Base-by-base conservation (phyloP, 805 yeast species). In the Pichia cabralensis region DNA sequence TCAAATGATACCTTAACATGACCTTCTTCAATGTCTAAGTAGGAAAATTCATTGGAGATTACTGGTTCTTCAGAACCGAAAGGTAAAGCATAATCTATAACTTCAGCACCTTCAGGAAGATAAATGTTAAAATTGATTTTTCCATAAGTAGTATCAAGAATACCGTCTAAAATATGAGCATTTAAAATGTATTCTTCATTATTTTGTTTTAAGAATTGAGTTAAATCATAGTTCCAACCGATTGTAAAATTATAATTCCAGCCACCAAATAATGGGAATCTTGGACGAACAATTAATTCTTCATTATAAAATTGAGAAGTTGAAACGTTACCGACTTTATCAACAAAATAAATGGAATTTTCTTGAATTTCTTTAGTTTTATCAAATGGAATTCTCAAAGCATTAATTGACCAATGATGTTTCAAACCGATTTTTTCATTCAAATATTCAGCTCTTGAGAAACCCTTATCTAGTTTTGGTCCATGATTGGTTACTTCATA, bases 181-280 rank as follows among this genome's bases (percentile, higher is more conserved):
- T 64, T 68, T 22, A 81, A 60, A 10, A 80, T 52, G 52, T 73
- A 83, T 11, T 63, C 56, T 39, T 71, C 76, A 13, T 59, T 60
- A 9, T 62, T 61, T 26, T 55, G 48, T 46, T 60, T 74, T 34
- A 82, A 63, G 45, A 68, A 77, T 29, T 71, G 60, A 12, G 61
- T 49, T 27, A 88, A 58, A 15, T 65, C 61, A 43, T 74, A 71
- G 32, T 78, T 73, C 95, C 95, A 92, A n/a, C 97, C 97, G 46
- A 89, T 58, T 16, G 97, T 92, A 66, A 84, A 92, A 60, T 89
- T 85, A 60, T 85, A 89, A 49, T 77, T 70, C 98, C 98, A 92
- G 28, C 88, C 94, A 31, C 98, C 98, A 58, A 84, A 82, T 6
- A 92, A 55, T n/a, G 98, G 98, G 64, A 66, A 92, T 56, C 98